A percentile compares a stretch with the other conserved stretches of the same genome.
These are phyloP conservation scores for Ophiostoma fasciatum DNA, from an alignment of 2,329 filamentous ascomycete genomes.

Conservation along the genomic window DNA sequence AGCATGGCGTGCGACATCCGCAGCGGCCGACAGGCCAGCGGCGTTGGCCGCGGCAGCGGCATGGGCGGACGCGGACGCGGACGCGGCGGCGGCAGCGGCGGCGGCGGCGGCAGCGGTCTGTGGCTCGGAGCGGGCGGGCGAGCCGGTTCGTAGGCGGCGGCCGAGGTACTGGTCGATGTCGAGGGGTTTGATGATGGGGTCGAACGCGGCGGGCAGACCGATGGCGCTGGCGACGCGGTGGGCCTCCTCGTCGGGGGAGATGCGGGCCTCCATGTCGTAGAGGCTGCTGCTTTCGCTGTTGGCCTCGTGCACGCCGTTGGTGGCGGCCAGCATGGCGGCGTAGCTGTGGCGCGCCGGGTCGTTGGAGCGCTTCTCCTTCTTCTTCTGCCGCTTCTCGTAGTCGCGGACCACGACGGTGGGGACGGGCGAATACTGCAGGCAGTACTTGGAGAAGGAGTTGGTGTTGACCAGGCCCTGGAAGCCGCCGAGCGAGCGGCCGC, in stretches of 20 bases:
- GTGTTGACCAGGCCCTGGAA: constrained; percentile 71
- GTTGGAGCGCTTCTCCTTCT: constrained; percentile 69
- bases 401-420: constrained; percentile 87
- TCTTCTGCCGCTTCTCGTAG: constrained; percentile 74
- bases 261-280: constrained; percentile 39
- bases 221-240: constrained; percentile 49
- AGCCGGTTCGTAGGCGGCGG: constrained; percentile 9
- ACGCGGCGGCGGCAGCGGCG: too few relatives aligned
- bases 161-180: constrained; percentile 16
- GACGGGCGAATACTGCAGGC: constrained; percentile 81
- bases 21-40: too few relatives aligned
- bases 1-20: too few relatives aligned
- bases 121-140: constrained; percentile 4
- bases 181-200: constrained; percentile 47
- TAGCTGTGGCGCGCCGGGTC: constrained; percentile 67
- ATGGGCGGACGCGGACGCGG: neutral
- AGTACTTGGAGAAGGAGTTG: constrained; percentile 88
- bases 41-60: too few relatives aligned
- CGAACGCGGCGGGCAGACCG: constrained; percentile 46
- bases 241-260: constrained; percentile 47
- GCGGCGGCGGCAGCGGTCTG: neutral
- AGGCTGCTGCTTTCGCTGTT: constrained; percentile 37
- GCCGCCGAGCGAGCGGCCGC: constrained; percentile 69
- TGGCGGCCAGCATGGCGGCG: constrained; percentile 57
- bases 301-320: constrained; percentile 40